A percentile compares a stretch with the other conserved stretches of the same genome.
Evolutionary conservation across 495 filamentous ascomycete genomes (phyloP).

Genomic region (Hypomontagnella monticulosa): DNA sequence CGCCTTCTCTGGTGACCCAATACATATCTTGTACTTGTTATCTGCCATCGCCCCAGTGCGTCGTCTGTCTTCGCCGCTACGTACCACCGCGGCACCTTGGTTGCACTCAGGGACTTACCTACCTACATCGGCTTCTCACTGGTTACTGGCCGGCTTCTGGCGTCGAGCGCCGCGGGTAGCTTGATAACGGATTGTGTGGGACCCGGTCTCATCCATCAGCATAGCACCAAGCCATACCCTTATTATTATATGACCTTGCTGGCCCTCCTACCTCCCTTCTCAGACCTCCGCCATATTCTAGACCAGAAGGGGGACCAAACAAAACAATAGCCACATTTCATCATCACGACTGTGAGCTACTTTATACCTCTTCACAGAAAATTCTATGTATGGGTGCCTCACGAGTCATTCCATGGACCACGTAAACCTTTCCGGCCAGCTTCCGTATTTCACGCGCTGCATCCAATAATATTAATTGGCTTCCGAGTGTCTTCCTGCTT

Average conservation of each 20-base stretch:
- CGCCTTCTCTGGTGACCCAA: conserved; percentile 21
- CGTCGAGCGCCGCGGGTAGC: conserved; percentile 30
- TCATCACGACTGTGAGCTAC: conserved; percentile 28
- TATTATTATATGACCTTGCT: conserved; percentile 31
- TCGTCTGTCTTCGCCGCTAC: conserved; percentile 9
- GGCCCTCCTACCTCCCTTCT: conserved; percentile 22
- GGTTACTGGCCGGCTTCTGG: conserved; percentile 21
- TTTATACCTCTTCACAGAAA: conserved; percentile 1
- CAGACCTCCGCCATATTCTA: conserved; percentile 1
- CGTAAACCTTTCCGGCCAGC: conserved; percentile 37
- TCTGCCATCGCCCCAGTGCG: conserved; percentile 17
- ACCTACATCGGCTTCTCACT: conserved; percentile 24
- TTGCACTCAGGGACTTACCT: conserved; percentile 17
- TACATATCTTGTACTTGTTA: conserved; percentile 40
- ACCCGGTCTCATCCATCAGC: conserved; percentile 30
- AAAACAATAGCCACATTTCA: conserved; percentile 11
- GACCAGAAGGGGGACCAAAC: background rate
- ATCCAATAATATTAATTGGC: conserved; percentile 42
- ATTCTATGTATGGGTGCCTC: conserved; percentile 29
- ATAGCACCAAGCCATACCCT: conserved; percentile 24
- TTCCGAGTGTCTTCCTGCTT: conserved; percentile 23
- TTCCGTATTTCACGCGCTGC: conserved; percentile 38
- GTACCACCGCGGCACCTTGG: conserved; percentile 19
- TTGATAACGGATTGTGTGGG: conserved; percentile 39
- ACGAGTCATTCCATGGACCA: conserved; percentile 44